Evolutionary conservation across 2,329 filamentous ascomycete genomes (phyloP).

Genomic region (Diatrype stigma): DNA sequence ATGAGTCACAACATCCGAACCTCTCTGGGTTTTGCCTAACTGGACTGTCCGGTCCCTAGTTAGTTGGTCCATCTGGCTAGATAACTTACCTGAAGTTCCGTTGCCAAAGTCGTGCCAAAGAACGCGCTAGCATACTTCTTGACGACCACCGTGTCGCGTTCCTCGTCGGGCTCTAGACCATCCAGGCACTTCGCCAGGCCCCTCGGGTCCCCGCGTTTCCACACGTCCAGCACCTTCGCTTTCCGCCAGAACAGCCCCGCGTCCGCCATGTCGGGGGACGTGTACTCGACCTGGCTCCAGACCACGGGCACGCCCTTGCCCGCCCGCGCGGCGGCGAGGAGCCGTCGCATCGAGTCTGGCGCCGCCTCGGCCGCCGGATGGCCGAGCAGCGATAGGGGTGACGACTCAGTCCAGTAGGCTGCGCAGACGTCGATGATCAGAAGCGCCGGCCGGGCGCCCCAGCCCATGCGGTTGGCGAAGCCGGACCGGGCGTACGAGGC

Average conservation of each 20-base stretch:
- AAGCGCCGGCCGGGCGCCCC: conserved; percentile 37
- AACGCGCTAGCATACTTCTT: conserved; percentile 43
- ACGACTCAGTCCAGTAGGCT: conserved; percentile 39
- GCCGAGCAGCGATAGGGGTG: conserved; percentile 35
- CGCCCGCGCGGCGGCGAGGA: conserved; percentile 36
- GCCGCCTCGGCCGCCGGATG: conserved; percentile 31
- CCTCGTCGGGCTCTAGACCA: conserved; percentile 30
- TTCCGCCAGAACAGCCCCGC: conserved; percentile 41
- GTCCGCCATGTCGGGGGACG: conserved; percentile 38
- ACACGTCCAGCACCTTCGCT: conserved; percentile 37
- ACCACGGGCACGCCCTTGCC: conserved; percentile 32
- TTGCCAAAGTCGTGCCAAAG: conserved; percentile 40
- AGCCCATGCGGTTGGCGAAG: conserved; percentile 38
- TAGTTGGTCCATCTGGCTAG: no score
- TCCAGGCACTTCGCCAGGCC: conserved; percentile 35
- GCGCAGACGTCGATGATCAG: conserved; percentile 44
- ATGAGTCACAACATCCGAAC: no score
- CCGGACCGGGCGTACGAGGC: conserved; percentile 29
- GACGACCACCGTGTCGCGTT: conserved; percentile 31
- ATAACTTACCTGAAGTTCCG: conserved; percentile 14
- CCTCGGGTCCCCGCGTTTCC: conserved; percentile 33
- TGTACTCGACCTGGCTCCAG: conserved; percentile 42
- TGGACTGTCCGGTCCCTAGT: no score
- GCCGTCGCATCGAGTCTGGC: conserved; percentile 33
- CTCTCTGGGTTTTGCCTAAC: no score